Base-by-base conservation (phyloP, 257 asterid genomes). In the Anisodus tanguticus region DNA sequence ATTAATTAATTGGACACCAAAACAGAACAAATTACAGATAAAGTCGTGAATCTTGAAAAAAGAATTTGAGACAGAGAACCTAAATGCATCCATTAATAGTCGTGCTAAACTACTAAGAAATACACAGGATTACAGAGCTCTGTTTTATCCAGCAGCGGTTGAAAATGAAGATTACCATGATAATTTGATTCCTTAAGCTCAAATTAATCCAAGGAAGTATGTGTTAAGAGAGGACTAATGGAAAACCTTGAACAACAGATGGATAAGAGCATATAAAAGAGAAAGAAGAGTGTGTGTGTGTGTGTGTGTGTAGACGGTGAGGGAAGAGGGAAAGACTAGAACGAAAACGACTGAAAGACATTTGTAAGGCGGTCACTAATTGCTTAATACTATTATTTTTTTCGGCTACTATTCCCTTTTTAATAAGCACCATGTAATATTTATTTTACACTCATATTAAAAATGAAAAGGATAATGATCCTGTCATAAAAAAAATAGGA, bases 281-380 rank as follows among this genome's bases (percentile, higher is more conserved):
- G 9, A 9, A 35, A 31, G 71, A 9, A 70, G 55, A 43, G 39
- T 17, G 12, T 2, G 7, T 19, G 35, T 49, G 55, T 6, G 55
- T 49, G 9, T 4, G 55, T 49, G 2, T 41, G 55, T 49, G 55
- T 9, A 19, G 81, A 74, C 11, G 81, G 81, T 49, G 81, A 74
- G 6, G 68, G 68, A 19, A 62, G 68, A 62, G 37, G 68, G 22
- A 11, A 51, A 68, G 76, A 15, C 81, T 49, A 11, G 4, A 72
- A 47, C 59, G 80, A 72, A 47, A 72, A 41, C 31, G 80, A 72
- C 45, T 69, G 53, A 69, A 69, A 3, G 60, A 74, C 35, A 70
- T 49, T 3, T 74, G 12, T 74, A 74, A 74, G 60, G 60, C 80
- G 80, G 80, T 72, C 41, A 19, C 17, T 19, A 72, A 47, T 45